Percentiles rank a stretch among this genome's conserved stretches.
Conservation (phyloP, 2,329 filamentous ascomycete genomes). For the Alternaria solani region DNA sequence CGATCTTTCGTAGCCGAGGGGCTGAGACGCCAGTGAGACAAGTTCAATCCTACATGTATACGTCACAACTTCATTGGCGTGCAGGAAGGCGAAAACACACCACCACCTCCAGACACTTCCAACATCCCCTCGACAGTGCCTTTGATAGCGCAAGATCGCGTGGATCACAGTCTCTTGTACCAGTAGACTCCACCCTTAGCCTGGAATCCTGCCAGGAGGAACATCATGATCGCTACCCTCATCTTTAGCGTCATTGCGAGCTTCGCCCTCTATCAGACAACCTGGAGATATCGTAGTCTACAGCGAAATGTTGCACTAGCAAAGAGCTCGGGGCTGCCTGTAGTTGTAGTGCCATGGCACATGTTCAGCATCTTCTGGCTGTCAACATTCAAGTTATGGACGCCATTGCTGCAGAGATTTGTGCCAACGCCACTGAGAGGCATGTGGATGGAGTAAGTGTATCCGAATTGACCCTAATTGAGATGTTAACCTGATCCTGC, state of each 20-base stretch:
- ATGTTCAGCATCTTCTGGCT: constrained; percentile 65
- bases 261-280: constrained; percentile 43
- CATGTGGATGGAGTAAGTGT: constrained; percentile 66
- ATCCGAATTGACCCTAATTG: background rate
- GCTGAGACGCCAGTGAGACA: constrained; percentile 45
- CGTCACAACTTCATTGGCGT: constrained; percentile 29
- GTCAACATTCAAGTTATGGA: constrained; percentile 62
- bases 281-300: constrained; percentile 49
- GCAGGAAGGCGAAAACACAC: constrained; percentile 13
- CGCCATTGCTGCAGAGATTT: constrained; percentile 64
- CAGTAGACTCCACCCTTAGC: background rate
- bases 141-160: background rate
- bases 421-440: constrained; percentile 64
- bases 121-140: background rate
- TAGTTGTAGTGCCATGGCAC: constrained; percentile 53
- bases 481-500: constrained; percentile 10
- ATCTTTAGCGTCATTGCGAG: constrained; percentile 34
- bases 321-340: constrained; percentile 57
- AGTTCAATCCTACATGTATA: constrained; percentile 21
- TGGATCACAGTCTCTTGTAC: background rate
- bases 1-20: constrained; percentile 12
- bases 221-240: constrained; percentile 37
- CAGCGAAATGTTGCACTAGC: constrained; percentile 54
- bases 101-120: background rate
- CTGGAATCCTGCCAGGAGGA: background rate